Conservation (phyloP, 768 basidiomycete genomes). For the Rhizopogon roseolus region DNA sequence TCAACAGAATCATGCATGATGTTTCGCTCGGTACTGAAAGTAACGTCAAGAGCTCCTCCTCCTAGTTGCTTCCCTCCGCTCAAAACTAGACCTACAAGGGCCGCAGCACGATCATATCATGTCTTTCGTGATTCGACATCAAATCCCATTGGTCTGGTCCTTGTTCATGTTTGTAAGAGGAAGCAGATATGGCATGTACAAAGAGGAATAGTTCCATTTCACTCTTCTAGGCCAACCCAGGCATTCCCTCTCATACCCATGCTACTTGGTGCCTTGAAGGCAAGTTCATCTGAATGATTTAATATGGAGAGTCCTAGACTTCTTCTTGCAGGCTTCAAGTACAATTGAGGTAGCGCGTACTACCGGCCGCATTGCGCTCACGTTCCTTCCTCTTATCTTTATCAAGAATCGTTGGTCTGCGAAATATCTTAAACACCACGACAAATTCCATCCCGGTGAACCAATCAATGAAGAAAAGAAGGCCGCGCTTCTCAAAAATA, state of each 20-base stretch:
- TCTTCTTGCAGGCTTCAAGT: slow-evolving; percentile 54
- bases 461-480: slow-evolving; percentile 52
- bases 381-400: slow-evolving; percentile 67
- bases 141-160: slow-evolving; percentile 5
- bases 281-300: slow-evolving; percentile 19
- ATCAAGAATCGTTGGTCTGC: slow-evolving; percentile 51
- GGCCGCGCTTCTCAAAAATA: slow-evolving; percentile 39
- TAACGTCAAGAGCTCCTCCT: background rate
- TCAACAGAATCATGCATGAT: slow-evolving; percentile 41
- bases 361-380: slow-evolving; percentile 66
- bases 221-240: slow-evolving; percentile 33
- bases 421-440: slow-evolving; percentile 43
- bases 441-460: slow-evolving; percentile 31
- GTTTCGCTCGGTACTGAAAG: slow-evolving; percentile 35
- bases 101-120: background rate
- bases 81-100: background rate
- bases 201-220: slow-evolving; percentile 27
- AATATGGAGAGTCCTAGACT: slow-evolving; percentile 1
- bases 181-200: slow-evolving; percentile 2
- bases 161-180: slow-evolving; percentile 1
- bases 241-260: slow-evolving; percentile 43
- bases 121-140: slow-evolving; percentile 1
- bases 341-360: slow-evolving; percentile 68
- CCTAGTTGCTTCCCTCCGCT: background rate
- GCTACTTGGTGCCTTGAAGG: slow-evolving; percentile 66